Evolutionary conservation across 1,139 yeast species (phyloP), one percentile per base, ranked within the genome.

Genomic region (Geotrichum restrictum): DNA sequence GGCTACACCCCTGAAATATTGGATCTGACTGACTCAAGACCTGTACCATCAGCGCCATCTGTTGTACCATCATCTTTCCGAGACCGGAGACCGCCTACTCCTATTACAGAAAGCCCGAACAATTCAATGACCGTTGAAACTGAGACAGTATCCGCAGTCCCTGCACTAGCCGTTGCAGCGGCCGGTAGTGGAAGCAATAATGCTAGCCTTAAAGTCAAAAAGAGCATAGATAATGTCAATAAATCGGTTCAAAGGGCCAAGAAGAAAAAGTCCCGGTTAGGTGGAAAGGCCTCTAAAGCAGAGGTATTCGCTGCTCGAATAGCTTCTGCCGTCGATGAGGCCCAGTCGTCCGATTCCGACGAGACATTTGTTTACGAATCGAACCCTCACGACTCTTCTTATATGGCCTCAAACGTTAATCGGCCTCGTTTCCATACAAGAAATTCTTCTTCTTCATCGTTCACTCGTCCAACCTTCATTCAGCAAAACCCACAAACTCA

Each of bases 321-420:
- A 57, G 97, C 97, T 6, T 84, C 89, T 58, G 98, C 98, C 0
- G 95, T 91, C 7, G 96, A 88, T 61, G 96, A 88, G 62, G 88
- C 81, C 24, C 89, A 86, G 56, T 80, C 85, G 45, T 83, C 91
- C 40, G 97, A 88, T 66, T 82, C 91, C 41, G 96, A 89, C 61
- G 98, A 93, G 67, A 88, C 96, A 0, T 91, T 91, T 74, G 96
- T 91, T 11, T 91, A 91, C 66, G 97, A 89, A 62, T 79, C 80
- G 5, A 70, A 74, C 45, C 70, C 74, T 13, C 62, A 62, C 36
- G 71, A 70, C 48, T 51, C 43, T 3, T 24, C 29, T 24, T 19
- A 37, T 19, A 8, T 39, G 29, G 6, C 14, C 43, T 11, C 43
- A 19, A 22, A 13, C 2, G 13, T 13, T 8, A 13, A 10, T 7